Evolutionary conservation across 805 yeast species (phyloP).

Genomic region (Candida mattraensis): DNA sequence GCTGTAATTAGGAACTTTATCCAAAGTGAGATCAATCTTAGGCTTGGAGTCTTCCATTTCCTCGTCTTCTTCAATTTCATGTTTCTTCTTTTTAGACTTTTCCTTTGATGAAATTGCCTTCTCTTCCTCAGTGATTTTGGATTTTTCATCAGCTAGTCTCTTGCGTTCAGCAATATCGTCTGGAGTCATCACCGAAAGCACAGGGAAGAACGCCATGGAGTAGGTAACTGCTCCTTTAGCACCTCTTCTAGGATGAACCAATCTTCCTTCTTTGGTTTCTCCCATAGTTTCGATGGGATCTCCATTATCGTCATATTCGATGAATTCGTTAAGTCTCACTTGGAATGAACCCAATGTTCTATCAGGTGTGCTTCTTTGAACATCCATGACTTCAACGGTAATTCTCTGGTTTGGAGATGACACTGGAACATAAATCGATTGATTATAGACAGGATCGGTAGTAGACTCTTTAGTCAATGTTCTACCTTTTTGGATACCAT

Average conservation of each 20-base stretch:
- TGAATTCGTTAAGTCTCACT: slow-evolving; percentile 62
- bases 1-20: slow-evolving; percentile 55
- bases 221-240: slow-evolving; percentile 80
- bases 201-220: slow-evolving; percentile 79
- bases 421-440: slow-evolving; percentile 76
- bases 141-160: slow-evolving; percentile 29
- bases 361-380: slow-evolving; percentile 74
- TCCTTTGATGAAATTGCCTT: slow-evolving; percentile 30
- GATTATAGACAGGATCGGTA: slow-evolving; percentile 82
- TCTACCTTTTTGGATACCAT: slow-evolving; percentile 74
- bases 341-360: slow-evolving; percentile 84
- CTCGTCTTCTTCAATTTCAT: slow-evolving; percentile 38
- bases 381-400: slow-evolving; percentile 90
- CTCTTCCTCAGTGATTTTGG: slow-evolving; percentile 27
- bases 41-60: slow-evolving; percentile 37
- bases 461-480: slow-evolving; percentile 68
- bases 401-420: slow-evolving; percentile 80
- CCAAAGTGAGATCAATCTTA: slow-evolving; percentile 54
- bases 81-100: slow-evolving; percentile 27
- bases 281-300: slow-evolving; percentile 57
- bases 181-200: slow-evolving; percentile 73
- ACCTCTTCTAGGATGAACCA: slow-evolving; percentile 70
- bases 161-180: slow-evolving; percentile 61
- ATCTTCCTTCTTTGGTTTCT: slow-evolving; percentile 56
- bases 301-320: slow-evolving; percentile 67